phyloP scores from a whole-genome alignment of 768 basidiomycete species.

The Rhodosporidiobolus sp. region DNA sequence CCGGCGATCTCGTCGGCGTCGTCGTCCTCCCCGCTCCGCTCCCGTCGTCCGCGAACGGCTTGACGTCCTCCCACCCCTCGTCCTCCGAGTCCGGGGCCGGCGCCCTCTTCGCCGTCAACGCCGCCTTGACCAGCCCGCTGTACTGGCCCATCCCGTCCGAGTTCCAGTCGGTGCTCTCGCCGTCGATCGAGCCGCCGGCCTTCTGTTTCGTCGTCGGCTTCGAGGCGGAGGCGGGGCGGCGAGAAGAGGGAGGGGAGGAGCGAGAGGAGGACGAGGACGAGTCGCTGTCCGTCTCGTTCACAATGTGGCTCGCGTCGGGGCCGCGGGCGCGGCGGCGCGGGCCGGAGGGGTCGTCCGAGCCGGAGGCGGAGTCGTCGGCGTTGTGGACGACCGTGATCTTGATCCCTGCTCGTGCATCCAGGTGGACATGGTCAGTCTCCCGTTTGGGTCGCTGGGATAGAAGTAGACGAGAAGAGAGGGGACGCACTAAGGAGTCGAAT shows the following conservation, averaged over 20 bases:
- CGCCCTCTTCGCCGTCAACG: neutral
- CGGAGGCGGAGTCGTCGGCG: too few species aligned
- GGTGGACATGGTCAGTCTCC: too few species aligned
- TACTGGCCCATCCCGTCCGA: constrained; percentile 17
- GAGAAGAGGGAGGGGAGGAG: too few species aligned
- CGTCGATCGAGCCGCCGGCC: too few species aligned
- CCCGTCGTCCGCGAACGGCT: neutral
- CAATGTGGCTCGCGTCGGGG: neutral
- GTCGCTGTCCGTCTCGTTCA: neutral
- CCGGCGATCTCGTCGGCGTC: neutral
- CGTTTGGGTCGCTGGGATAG: too few species aligned
- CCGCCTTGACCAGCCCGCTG: neutral
- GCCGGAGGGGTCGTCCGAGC: neutral
- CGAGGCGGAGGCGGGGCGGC: too few species aligned
- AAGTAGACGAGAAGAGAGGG: neutral
- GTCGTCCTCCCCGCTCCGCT: neutral
- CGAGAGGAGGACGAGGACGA: too few species aligned
- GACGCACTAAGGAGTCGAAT: constrained; percentile 22
- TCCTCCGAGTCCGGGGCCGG: neutral
- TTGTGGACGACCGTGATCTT: constrained; percentile 7
- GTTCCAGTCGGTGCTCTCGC: constrained; percentile 20
- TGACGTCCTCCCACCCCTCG: neutral
- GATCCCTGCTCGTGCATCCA: constrained; percentile 11
- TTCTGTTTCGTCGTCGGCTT: neutral
- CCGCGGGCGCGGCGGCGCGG: neutral